Base-by-base conservation (phyloP, 2,329 filamentous ascomycete genomes). In the Lachnellula occidentalis region DNA sequence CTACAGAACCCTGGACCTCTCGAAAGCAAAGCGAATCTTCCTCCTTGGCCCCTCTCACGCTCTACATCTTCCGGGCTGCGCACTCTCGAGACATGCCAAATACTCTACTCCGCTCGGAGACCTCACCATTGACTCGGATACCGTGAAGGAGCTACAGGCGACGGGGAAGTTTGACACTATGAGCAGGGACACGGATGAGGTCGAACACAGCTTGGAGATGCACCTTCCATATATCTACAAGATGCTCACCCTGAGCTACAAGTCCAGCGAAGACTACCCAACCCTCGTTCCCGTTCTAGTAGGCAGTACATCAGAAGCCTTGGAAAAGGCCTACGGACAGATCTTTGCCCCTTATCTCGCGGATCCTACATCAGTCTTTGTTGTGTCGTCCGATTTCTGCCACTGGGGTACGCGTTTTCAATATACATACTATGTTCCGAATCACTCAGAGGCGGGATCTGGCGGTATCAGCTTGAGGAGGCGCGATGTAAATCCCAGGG, bases 201-300 rank as follows among this genome's bases (percentile, higher is more conserved):
- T 81, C 5, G 94, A 99, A 72, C 94, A 99, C 72, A 96, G 90
- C 50, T 80, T 97, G 1, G 94, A 99, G 75, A 95, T 99, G 87
- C 94, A 99, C 64, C 78, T 97, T 8, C 92, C 94, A 0, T 96
- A 95, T 67, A 87, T 97, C 59, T 92, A 91, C 76, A 91, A 92
- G 68, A 83, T 88, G 51, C 78, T 84, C 2, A 66, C 78, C 49
- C 73, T 77, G 55, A 77, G 76, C 0, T 79, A 81, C 58, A 72
- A 71, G 0, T 72, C 76, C 0, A 67, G 73, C 0, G 72, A 79
- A 1, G 67, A 78, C 4, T 89, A 88, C 63, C 90, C 92, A 0
- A 80, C 79, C 6, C 79, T 99, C 4, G 80, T 96, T 0, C 94
- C 94, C 0, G 86, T 99, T 51, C 81, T 99, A 64, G 78, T 99